Base-by-base conservation (phyloP, 441 rosid species). In the Pelargonium australe region DNA sequence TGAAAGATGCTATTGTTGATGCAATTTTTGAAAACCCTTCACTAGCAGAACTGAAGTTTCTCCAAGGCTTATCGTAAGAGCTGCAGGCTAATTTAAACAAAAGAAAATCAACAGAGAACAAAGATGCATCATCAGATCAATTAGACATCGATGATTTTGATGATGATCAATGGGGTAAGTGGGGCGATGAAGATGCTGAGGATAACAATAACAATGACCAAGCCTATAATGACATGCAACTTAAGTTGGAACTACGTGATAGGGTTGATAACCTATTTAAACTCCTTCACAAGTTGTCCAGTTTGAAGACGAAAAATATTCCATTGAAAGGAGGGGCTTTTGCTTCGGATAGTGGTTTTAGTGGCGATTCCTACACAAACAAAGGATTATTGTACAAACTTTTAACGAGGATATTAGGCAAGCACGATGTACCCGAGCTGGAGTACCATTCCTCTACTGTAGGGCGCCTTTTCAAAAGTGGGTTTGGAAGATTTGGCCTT, bases 401-500 rank as follows among this genome's bases (percentile, higher is more conserved):
- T 74, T 75, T 91, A 65, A 80, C 84, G 31, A 86, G 80, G 66
- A 77, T 89, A 66, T 72, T 94, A 78, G 73, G 79, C 79, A 94
- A 86, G 81, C 53, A 73, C 5, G 92, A 89, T 70, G 70, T 94
- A 28, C 87, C 88, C 1, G 89, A 96, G 23, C 80, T 91, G 85
- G 91, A 89, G 83, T 88, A 89, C 72, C 98, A 94, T 85, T 94
- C 98, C 20, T 91, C 98, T 45, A 81, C 98, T 1, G 96, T 94
- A 7, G 98, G 98, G 11, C 81, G 98, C 66, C 87, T 94, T 76
- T 84, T 94, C 77, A 94, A 94, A 85, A 94, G 95, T 53, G 96
- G 98, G 6, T 94, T 94, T 66, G 97, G 97, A 71, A 86, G 98
- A 82, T 88, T 94, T 78, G 98, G 98, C 71, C 89, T 94, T 61